phyloP scores from a whole-genome alignment of 768 basidiomycete species.

The Phylloporus scabripes region DNA sequence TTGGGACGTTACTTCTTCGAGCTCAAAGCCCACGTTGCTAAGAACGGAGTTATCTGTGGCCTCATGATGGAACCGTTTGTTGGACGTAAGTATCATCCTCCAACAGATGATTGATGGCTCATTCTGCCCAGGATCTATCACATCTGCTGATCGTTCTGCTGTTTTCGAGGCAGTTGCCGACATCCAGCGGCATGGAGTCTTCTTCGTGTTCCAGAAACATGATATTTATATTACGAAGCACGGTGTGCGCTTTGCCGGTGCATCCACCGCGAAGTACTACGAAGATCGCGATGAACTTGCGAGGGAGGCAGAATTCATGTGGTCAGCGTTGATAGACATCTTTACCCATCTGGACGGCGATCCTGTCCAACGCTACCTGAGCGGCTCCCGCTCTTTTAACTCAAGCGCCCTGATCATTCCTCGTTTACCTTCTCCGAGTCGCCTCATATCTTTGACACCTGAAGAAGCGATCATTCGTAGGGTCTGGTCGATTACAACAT shows the following conservation, averaged over 20 bases:
- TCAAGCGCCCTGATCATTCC: slow-evolving; percentile 21
- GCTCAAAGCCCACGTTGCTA: slow-evolving; percentile 26
- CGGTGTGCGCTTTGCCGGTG: slow-evolving; percentile 26
- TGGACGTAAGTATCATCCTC: slow-evolving; percentile 19
- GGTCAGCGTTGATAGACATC: slow-evolving; percentile 16
- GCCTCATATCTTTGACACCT: slow-evolving; percentile 11
- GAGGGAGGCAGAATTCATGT: slow-evolving; percentile 10
- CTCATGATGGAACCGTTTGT: slow-evolving; percentile 28
- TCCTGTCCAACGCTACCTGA: background rate
- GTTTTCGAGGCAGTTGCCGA: slow-evolving; percentile 29
- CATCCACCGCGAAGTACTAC: slow-evolving; percentile 15
- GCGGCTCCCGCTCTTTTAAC: slow-evolving; percentile 1
- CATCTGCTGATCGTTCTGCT: slow-evolving; percentile 22
- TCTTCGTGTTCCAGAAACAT: slow-evolving; percentile 11
- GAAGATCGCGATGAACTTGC: slow-evolving; percentile 25
- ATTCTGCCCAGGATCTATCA: slow-evolving; percentile 17
- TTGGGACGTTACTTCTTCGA: slow-evolving; percentile 28
- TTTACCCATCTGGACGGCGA: slow-evolving; percentile 15
- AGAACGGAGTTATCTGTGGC: slow-evolving; percentile 27
- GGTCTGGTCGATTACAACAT: slow-evolving; percentile 19
- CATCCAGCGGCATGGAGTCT: slow-evolving; percentile 27
- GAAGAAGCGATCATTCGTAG: slow-evolving; percentile 19
- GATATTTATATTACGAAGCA: slow-evolving; percentile 28
- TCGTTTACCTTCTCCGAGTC: slow-evolving; percentile 21
- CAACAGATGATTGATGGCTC: background rate